Percentiles rank a stretch among this genome's conserved stretches.
These are phyloP conservation scores for Aspergillus panamensis DNA, from an alignment of 495 filamentous ascomycete genomes.

Conservation along the genomic window DNA sequence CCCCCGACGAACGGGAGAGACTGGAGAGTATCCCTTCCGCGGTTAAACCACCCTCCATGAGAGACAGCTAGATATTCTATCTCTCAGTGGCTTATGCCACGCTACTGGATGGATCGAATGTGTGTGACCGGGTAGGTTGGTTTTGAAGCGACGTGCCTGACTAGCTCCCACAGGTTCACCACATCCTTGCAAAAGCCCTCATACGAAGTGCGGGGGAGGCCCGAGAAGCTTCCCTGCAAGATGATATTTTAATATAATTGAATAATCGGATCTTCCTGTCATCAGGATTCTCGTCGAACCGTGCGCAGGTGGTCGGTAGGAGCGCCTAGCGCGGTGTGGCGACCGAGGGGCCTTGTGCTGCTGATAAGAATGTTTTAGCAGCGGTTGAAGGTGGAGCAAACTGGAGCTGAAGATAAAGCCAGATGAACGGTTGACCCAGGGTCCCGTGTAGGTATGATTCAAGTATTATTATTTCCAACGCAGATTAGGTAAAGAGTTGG, in stretches of 20 bases:
- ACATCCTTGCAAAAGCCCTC: constrained; percentile 10
- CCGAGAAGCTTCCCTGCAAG: neutral
- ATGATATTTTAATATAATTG: neutral
- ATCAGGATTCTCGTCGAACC: neutral
- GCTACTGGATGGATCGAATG: constrained; percentile 10
- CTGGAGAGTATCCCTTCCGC: neutral
- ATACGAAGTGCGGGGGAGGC: neutral
- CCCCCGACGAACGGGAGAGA: neutral
- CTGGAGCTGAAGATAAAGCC: constrained; percentile 24
- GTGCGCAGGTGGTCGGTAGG: constrained; percentile 12
- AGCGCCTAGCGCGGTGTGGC: constrained; percentile 29
- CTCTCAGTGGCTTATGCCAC: constrained; percentile 18
- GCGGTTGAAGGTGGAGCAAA: constrained; percentile 14
- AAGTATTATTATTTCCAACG: constrained; percentile 11
- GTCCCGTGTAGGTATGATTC: neutral
- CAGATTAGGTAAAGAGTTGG: constrained; percentile 14
- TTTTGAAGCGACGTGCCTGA: constrained; percentile 17
- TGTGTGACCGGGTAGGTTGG: constrained; percentile 15
- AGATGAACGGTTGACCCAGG: constrained; percentile 13
- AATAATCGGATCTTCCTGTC: neutral
- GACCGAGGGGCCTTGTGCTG: constrained; percentile 13
- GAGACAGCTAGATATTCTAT: constrained; percentile 1
- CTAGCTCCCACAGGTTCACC: constrained; percentile 19
- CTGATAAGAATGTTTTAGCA: constrained; percentile 18
- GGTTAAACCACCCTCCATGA: neutral